Conservation (phyloP, 345 rosid species). For the Citrus sp. region DNA sequence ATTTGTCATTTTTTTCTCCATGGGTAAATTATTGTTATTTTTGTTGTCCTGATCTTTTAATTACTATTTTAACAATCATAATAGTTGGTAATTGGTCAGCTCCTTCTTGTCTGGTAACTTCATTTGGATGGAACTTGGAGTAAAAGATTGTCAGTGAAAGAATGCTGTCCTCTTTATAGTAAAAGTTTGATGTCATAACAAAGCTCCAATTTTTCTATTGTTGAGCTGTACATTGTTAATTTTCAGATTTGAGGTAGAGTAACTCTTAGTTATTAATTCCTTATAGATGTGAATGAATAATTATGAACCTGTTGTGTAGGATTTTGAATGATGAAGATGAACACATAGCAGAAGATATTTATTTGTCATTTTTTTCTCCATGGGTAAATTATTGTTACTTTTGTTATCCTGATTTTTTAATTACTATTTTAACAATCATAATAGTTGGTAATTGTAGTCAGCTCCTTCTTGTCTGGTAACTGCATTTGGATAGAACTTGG, state of each 20-base stretch:
- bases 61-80: not conserved
- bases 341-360: slow-evolving; percentile 41
- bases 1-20: not conserved
- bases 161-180: not conserved
- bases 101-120: not conserved
- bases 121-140: not conserved
- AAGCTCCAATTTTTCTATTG: not conserved
- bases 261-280: not conserved
- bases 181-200: not conserved
- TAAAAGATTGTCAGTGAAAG: not conserved
- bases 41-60: not conserved
- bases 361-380: not conserved
- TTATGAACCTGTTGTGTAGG: slow-evolving; percentile 32
- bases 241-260: not conserved
- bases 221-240: not conserved
- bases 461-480: not conserved
- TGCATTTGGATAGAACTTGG: not conserved
- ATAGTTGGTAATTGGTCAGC: not conserved
- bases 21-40: not conserved
- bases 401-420: not conserved
- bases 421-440: not conserved
- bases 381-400: not conserved
- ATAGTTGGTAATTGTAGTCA: not conserved
- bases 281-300: not conserved
- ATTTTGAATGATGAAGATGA: slow-evolving; percentile 60